Evolutionary conservation across 257 asterid genomes (phyloP), one percentile per base, ranked within the genome.

Genomic region (Asclepias syriaca): DNA sequence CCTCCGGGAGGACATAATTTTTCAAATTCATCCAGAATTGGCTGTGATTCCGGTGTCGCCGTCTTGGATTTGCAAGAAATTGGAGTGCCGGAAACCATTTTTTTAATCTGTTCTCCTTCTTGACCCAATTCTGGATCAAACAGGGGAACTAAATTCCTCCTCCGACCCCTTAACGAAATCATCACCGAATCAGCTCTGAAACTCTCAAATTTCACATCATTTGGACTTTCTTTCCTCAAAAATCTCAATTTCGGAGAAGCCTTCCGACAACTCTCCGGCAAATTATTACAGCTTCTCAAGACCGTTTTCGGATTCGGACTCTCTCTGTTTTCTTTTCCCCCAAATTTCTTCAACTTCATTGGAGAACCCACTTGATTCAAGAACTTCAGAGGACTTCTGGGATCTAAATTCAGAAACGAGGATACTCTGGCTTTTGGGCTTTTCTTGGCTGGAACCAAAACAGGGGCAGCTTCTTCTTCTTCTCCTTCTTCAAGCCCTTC

Each of bases 291-390:
- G 0, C 65, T 66, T 72, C 68, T 72, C 78, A 73, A 37, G 3
- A 76, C 76, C 0, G 72, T 46, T 73, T 84, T 89, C 0, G 97
- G 97, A 81, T 69, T 81, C 9, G 46, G 22, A 27, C 34, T 40
- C 21, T 82, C 77, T 1, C 53, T 83, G 39, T 91, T 94, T 85
- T 95, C 98, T 72, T 92, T 92, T 3, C 98, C 96, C 24, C 76
- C 86, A 19, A 48, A 73, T 66, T 74, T 89, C 81, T 82, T 91
- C 40, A 75, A 72, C 77, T 87, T 91, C 71, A 81, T 85, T 1
- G 99, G 99, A 70, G 99, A 81, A 0, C 75, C 85, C 90, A 85
- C 71, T 66, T 86, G 94, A 71, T 81, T 90, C 82, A 91, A 75
- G 58, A 91, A 79, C 84, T 88, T 91, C 4, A 94, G 68, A 0